Base-by-base conservation (phyloP, 441 rosid species). In the Sinapis alba region DNA sequence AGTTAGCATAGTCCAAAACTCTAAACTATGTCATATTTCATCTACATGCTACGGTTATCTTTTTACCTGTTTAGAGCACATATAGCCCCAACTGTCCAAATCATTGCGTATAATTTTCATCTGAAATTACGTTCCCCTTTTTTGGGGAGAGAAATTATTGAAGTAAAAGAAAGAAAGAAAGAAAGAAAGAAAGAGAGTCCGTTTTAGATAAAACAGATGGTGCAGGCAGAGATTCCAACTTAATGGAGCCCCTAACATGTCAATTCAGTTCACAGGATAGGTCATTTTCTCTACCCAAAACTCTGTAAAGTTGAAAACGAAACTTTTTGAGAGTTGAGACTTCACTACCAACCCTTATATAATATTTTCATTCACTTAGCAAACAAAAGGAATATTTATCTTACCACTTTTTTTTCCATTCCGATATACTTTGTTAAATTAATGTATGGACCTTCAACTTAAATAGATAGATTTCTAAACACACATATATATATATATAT, bases 281-380 rank as follows among this genome's bases (percentile, higher is more conserved):
- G 82, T 43, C 81, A 63, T 34, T 38, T 70, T 30, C 23, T 32
- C 79, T 69, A 76, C 74, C 56, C 21, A 50, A 32, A 59, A 60
- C 62, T 63, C 81, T 71, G 81, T 59, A 69, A 73, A 79, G 87
- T 56, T 74, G 83, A 81, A 78, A 65, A 63, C 58, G 76, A 77
- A 75, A 74, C 68, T 72, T 65, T 77, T 50, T 50, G 27, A 20
- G 13, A 53, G 8, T 67, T 75, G 76, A 67, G 38, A 76, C 10
- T 19, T 38, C 65, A 56, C 18, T n/a, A 28, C 59, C 45, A 41
- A 20, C 34, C 58, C 26, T n/a, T n/a, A 28, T 43, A 9, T 41
- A 50, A 50, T 1, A 5, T 3, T 27, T 1, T 27, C 3, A 24
- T 38, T 26, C 18, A 4, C 27, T 36, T 24, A 2, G 10, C 47